A percentile compares a stretch with the other conserved stretches of the same genome.
Evolutionary conservation across 306 rosid genomes (phyloP).

Genomic region (Notholithocarpus densiflorus): DNA sequence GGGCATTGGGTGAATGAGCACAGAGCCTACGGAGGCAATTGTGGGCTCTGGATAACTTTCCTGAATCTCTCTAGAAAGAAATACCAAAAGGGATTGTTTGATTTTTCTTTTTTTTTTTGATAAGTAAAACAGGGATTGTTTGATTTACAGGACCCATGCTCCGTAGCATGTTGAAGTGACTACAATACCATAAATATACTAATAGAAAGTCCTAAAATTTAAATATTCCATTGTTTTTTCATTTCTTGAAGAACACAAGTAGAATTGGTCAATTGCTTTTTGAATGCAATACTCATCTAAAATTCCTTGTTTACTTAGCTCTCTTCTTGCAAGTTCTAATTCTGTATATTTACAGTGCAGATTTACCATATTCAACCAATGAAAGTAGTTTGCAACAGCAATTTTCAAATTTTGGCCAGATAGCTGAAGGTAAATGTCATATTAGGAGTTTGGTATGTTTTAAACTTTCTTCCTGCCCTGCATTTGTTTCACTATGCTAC

Average conservation of each 20-base stretch:
- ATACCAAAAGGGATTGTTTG: neutral
- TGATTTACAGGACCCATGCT: neutral
- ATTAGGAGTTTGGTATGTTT: neutral
- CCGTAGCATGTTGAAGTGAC: neutral
- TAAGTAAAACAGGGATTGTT: neutral
- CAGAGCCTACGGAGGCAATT: neutral
- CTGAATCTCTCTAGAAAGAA: neutral
- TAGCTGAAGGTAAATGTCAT: slow-evolving; percentile 67
- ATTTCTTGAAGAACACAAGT: neutral
- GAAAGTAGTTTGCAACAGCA: slow-evolving; percentile 59
- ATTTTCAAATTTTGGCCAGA: slow-evolving; percentile 76
- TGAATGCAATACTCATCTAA: neutral
- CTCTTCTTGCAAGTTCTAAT: slow-evolving; percentile 7
- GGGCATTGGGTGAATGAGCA: neutral
- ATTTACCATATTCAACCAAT: slow-evolving; percentile 69
- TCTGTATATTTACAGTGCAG: slow-evolving; percentile 43
- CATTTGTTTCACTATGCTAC: neutral
- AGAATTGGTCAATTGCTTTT: neutral
- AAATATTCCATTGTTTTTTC: neutral
- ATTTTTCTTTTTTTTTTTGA: neutral
- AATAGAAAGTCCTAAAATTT: neutral
- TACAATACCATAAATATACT: neutral
- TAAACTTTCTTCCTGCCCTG: neutral
- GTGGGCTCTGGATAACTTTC: neutral
- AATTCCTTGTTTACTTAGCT: neutral